Evolutionary conservation across 495 filamentous ascomycete genomes (phyloP), one percentile per base, ranked within the genome.

Genomic region (Neurospora sp.): DNA sequence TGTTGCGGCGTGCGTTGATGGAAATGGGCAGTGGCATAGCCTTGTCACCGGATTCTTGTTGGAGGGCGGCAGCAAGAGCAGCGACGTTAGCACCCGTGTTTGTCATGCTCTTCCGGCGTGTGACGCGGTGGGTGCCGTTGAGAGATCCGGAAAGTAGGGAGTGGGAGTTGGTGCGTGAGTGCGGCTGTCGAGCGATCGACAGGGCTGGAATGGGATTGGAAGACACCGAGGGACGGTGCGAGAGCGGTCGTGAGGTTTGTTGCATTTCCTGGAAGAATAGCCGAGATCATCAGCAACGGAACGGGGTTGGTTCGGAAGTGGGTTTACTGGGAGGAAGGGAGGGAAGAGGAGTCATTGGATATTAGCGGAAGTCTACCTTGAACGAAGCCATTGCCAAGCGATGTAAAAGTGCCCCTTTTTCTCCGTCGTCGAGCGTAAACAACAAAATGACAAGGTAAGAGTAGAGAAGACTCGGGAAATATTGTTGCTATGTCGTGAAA

Each of bases 21-120:
- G 84, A 79, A 70, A 88, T 86, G 70, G 84, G 86, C 35, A 90
- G 75, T 41, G 86, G 78, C 48, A 78, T 85, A 68, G 86, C 86
- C 75, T 84, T 83, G 71, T 93, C 82, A 70, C 82, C 87, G 40
- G 84, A 88, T 73, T 87, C 85, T 70, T 92, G 90, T 74, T 92
- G 88, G 71, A 92, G 86, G 9, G 79, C 79, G 3, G 93, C 91
- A 40, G 91, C 92, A 40, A 92, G 90, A 72, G 92, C 92, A 39
- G 91, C 89, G 70, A 83, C 83, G 82, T 93, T 96, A 78, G 89
- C 87, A 39, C 88, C 87, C 38, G 90, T 88, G 40, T 88, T 90
- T 70, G 92, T 93, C 75, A 94, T 94, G 83, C 94, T 97, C 88
- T 98, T 99, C 72, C 96, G 88, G 74, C 96, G 93, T 73, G 92